A percentile compares a stretch with the other conserved stretches of the same genome.
phyloP scores from a whole-genome alignment of 208 protist species.

The Borovskyia barvae region DNA sequence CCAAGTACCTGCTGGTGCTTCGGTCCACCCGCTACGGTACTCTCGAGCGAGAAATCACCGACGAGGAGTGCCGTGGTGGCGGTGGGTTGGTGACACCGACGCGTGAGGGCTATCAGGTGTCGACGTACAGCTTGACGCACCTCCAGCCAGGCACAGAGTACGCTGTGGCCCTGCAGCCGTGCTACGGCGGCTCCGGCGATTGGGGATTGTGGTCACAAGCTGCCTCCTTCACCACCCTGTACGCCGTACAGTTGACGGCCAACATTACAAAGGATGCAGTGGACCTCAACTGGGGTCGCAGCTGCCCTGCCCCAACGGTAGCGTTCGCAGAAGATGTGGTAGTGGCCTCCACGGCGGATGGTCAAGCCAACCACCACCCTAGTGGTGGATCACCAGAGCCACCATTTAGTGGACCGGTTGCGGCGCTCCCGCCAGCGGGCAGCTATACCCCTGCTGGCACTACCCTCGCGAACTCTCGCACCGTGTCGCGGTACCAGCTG shows the following conservation, averaged over 20 bases:
- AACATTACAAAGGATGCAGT: slow-evolving; percentile 33
- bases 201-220: slow-evolving; percentile 85
- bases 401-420: neutral
- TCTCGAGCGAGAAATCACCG: slow-evolving; percentile 25
- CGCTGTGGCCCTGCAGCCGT: slow-evolving; percentile 80
- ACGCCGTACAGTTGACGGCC: slow-evolving; percentile 40
- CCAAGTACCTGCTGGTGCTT: slow-evolving; percentile 31
- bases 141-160: slow-evolving; percentile 74
- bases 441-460: neutral
- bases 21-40: slow-evolving; percentile 21
- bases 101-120: neutral
- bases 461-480: slow-evolving; percentile 7
- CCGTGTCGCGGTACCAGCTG: slow-evolving; percentile 48
- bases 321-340: slow-evolving; percentile 7
- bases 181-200: slow-evolving; percentile 67
- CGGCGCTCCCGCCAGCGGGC: slow-evolving; percentile 3
- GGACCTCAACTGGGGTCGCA: slow-evolving; percentile 34
- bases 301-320: slow-evolving; percentile 5
- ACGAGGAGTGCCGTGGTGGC: slow-evolving; percentile 11
- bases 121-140: slow-evolving; percentile 51
- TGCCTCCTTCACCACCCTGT: slow-evolving; percentile 62
- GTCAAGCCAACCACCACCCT: neutral
- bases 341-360: neutral
- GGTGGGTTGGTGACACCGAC: neutral
- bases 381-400: neutral